Evolutionary conservation across 1,284 basidiomycete genomes (phyloP), one percentile per base, ranked within the genome.

Genomic region (Ceratobasidium sp.): DNA sequence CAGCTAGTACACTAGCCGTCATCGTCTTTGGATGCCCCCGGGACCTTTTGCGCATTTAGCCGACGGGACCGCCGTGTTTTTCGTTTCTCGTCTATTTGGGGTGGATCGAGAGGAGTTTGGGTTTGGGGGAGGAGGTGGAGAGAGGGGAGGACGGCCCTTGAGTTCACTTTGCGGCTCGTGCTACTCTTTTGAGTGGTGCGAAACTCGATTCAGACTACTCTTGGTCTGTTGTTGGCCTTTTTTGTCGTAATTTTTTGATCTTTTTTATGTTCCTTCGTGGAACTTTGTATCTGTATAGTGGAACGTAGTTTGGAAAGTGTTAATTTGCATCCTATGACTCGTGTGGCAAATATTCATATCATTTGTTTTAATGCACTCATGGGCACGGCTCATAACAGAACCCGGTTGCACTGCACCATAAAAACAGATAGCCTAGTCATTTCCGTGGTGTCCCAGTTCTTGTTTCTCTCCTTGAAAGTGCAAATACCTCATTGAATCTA

Each of bases 151-250:
- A 28, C 45, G 69, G 58, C 69, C 26, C 69, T 74, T 74, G 58
- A 74, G 69, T 74, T 74, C 69, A 74, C 69, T 74, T 74, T 63
- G 69, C 69, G 69, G 69, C 69, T 74, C 69, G 69, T 26, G 68
- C 42, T 33, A 10, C n/a, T 65, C 8, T 37, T 60, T 60, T 15
- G 6, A 33, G 15, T 7, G 15, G 51, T 23, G 69, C 69, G 69
- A 74, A 74, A 74, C 69, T 74, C 69, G 69, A 74, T 74, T 74
- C 69, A 74, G 69, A 74, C 69, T 74, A 74, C 69, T 74, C 69
- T 74, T 74, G 69, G 69, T 33, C 69, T 74, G 69, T 74, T 61
- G 69, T 65, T 65, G n/a, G 17, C 10, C n/a, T 31, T 31, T 56
- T 37, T 10, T 7, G 5, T 39, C 45, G 1, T 60, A 60, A 60